phyloP scores from a whole-genome alignment of 2,329 filamentous ascomycete species.

The Chrysosphaeria jannelii region DNA sequence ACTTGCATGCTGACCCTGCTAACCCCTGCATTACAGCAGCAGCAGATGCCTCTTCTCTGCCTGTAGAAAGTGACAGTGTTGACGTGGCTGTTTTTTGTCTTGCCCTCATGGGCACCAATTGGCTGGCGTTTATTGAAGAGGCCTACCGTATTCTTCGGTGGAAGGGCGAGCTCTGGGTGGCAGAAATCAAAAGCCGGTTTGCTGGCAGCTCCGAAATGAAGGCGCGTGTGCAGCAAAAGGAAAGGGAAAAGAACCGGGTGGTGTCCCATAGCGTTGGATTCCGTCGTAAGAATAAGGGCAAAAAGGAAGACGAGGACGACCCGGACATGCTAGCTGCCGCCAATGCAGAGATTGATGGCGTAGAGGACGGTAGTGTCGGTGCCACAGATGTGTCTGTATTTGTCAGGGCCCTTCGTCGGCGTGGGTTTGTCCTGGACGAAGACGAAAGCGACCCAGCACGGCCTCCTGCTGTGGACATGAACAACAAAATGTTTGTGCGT shows the following conservation, averaged over 20 bases:
- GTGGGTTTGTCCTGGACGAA: constrained; percentile 53
- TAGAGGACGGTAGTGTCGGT: constrained; percentile 32
- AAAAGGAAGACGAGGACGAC: constrained; percentile 14
- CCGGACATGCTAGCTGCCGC: constrained; percentile 45
- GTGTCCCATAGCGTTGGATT: constrained; percentile 44
- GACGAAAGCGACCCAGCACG: not conserved
- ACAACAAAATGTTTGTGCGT: constrained; percentile 95
- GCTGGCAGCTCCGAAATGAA: constrained; percentile 11
- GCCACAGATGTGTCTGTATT: constrained; percentile 76
- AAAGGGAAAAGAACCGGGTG: constrained; percentile 9
- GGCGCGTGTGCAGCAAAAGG: constrained; percentile 4
- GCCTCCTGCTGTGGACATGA: constrained; percentile 34
- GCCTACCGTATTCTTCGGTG: constrained; percentile 73
- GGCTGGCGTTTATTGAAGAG: constrained; percentile 88
- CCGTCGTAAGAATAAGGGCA: constrained; percentile 14
- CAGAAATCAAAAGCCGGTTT: constrained; percentile 89
- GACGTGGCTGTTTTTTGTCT: constrained; percentile 88
- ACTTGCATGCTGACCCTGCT: constrained; percentile 32
- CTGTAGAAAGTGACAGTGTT: constrained; percentile 40
- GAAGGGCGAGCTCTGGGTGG: constrained; percentile 90
- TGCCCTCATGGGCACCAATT: constrained; percentile 96
- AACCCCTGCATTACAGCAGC: constrained; percentile 49
- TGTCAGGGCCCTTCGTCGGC: constrained; percentile 46
- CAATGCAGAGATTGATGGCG: constrained; percentile 23
- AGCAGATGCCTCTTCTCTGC: constrained; percentile 67